Percentiles rank a stretch among this genome's conserved stretches.
Conservation (phyloP, 75 land plant species). For the Picea sitchensis region DNA sequence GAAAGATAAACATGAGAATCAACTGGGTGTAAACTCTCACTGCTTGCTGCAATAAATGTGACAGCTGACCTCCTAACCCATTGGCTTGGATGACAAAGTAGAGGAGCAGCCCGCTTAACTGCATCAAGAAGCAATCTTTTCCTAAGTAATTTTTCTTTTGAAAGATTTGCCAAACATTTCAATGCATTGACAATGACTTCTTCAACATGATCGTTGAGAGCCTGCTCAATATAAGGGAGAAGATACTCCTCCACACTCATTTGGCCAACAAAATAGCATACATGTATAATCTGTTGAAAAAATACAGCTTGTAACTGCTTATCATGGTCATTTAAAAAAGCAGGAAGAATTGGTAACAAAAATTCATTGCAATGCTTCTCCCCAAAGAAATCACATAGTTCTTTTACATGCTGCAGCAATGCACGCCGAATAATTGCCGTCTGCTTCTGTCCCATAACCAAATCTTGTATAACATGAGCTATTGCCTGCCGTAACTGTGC, state of each 20-base stretch:
- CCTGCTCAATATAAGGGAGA: slow-evolving; percentile 96
- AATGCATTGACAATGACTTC: slow-evolving; percentile 95
- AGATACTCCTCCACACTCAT: slow-evolving; percentile 96
- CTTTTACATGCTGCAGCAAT: slow-evolving; percentile 72
- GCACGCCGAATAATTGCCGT: slow-evolving; percentile 95
- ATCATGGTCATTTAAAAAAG: slow-evolving; percentile 97
- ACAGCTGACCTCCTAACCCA: slow-evolving; percentile 95
- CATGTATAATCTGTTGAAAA: slow-evolving; percentile 86
- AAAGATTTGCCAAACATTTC: slow-evolving; percentile 81
- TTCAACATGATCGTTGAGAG: slow-evolving; percentile 75
- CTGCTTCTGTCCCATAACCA: slow-evolving; percentile 97
- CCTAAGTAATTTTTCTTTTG: slow-evolving; percentile 61
- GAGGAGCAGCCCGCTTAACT: slow-evolving; percentile 78
- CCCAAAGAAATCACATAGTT: slow-evolving; percentile 89
- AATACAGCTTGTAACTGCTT: slow-evolving; percentile 88
- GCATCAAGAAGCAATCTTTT: slow-evolving; percentile 76
- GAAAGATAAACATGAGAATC: slow-evolving; percentile 87
- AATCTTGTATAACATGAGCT: slow-evolving; percentile 90
- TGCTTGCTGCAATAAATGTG: slow-evolving; percentile 76
- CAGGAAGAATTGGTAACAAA: slow-evolving; percentile 93
- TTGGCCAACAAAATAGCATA: slow-evolving; percentile 94
- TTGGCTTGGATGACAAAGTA: slow-evolving; percentile 87
- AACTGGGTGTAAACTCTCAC: slow-evolving; percentile 77
- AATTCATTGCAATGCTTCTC: slow-evolving; percentile 90
- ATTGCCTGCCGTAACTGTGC: slow-evolving; percentile 79